Base-by-base conservation (phyloP, 2,329 filamentous ascomycete genomes). In the Fusarium sterilihyphosum region DNA sequence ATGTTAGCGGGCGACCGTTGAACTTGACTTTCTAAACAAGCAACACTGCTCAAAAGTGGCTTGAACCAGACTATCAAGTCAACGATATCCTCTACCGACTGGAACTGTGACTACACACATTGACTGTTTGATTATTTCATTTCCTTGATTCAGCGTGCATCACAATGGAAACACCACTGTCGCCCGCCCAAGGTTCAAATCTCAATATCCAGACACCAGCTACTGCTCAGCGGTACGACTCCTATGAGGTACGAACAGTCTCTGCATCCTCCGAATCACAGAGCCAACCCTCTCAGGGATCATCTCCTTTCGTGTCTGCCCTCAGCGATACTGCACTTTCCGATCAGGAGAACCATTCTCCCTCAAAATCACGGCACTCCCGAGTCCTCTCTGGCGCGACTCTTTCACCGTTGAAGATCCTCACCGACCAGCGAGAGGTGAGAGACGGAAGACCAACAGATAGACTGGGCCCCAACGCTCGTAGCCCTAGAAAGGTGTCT, bases 331-430 rank as follows among this genome's bases (percentile, higher is more conserved):
- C 75, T 20, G 61, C 61, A 14, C 67, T 67, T 33, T 67, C 76
- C 40, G 83, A 84, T 70, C 84, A 88, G 76, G 85, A 88, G 78
- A 86, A 89, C 79, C 72, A 83, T 43, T 85, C 85, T 47, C 84
- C 86, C 17, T 82, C 83, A 56, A 88, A 88, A 75, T 79, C 82
- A 73, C 85, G 87, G 54, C 85, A 87, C 68, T 89, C 88, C 29
- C 86, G 89, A 71, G 86, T 91, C 73, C 82, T 90, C 61, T 89
- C 89, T 40, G 88, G 89, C 64, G 86, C 82, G 65, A 88, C 88
- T 75, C 85, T 90, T 38, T 89, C 89, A 58, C 89, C 89, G 44
- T 83, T 91, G 41, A 89, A 88, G 82, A 88, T 91, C 56, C 83
- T 91, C 41, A 79, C 84, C 38, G 82, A 82, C 44, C 80, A 81